Conservation (phyloP, 805 yeast genomes). For the Zygoascus biomembranicola region DNA sequence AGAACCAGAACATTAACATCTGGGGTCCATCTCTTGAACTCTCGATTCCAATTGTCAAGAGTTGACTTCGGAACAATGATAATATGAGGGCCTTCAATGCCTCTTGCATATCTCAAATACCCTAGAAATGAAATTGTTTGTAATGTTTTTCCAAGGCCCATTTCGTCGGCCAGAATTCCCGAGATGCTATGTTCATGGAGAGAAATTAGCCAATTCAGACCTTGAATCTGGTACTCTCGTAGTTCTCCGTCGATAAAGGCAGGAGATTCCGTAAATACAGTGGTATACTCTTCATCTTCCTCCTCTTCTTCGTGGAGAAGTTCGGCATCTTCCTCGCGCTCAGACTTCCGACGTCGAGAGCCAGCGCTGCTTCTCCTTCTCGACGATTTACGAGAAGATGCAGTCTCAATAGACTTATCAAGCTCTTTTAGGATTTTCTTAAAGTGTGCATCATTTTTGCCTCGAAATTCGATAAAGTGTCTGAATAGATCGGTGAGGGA, state of each 20-base stretch:
- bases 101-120: slow-evolving; percentile 65
- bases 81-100: slow-evolving; percentile 81
- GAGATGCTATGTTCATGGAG: slow-evolving; percentile 77
- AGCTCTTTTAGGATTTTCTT: slow-evolving; percentile 26
- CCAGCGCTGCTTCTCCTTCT: neutral
- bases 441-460: slow-evolving; percentile 65
- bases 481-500: slow-evolving; percentile 79
- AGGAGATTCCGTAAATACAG: slow-evolving; percentile 78
- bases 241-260: slow-evolving; percentile 61
- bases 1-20: slow-evolving; percentile 77
- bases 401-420: slow-evolving; percentile 17
- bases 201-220: slow-evolving; percentile 88
- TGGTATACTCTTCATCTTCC: slow-evolving; percentile 42
- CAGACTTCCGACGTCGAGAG: slow-evolving; percentile 27
- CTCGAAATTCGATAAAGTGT: slow-evolving; percentile 72
- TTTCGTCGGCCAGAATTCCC: slow-evolving; percentile 94
- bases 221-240: slow-evolving; percentile 90
- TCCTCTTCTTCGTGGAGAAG: slow-evolving; percentile 73
- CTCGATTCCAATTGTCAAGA: slow-evolving; percentile 92
- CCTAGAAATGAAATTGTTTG: slow-evolving; percentile 93
- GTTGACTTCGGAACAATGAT: slow-evolving; percentile 95
- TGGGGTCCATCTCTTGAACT: slow-evolving; percentile 91
- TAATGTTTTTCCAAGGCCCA: slow-evolving; percentile 95
- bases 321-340: slow-evolving; percentile 86
- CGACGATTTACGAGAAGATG: slow-evolving; percentile 1